Evolutionary conservation across 177 flowering plant genomes (phyloP).

Genomic region (Vitis hybrid): DNA sequence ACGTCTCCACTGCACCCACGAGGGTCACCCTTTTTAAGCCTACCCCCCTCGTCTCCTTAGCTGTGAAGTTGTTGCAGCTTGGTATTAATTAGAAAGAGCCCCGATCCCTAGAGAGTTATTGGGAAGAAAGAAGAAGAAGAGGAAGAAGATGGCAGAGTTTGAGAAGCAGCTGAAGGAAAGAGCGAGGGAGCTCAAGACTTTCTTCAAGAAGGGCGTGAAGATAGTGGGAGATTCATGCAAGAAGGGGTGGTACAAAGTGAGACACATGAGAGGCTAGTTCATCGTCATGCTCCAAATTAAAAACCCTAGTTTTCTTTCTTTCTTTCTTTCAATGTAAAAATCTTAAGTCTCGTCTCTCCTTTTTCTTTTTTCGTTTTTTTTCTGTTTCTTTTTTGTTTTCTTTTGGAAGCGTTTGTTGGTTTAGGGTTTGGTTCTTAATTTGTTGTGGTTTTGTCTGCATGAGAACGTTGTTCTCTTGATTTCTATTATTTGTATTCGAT

Average conservation of each 20-base stretch:
- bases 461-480: no score
- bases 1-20: slow-evolving; percentile 24
- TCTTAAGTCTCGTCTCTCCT: no score
- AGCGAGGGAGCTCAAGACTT: slow-evolving; percentile 47
- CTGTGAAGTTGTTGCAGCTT: no score
- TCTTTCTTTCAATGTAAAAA: no score
- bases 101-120: not conserved
- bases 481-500: no score
- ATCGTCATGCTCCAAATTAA: not conserved
- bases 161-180: slow-evolving; percentile 59
- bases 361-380: not conserved
- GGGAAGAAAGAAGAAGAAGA: not conserved
- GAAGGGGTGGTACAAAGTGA: slow-evolving; percentile 77
- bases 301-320: no score
- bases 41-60: not conserved
- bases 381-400: not conserved
- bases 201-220: slow-evolving; percentile 65
- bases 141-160: slow-evolving; percentile 39
- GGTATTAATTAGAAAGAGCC: no score
- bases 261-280: slow-evolving; percentile 27
- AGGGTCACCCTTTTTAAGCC: not conserved
- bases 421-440: not conserved
- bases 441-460: not conserved
- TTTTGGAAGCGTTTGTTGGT: not conserved
- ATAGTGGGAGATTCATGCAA: slow-evolving; percentile 57